Conservation (phyloP, 2,329 filamentous ascomycete species). For the Grosmannia serpens region DNA sequence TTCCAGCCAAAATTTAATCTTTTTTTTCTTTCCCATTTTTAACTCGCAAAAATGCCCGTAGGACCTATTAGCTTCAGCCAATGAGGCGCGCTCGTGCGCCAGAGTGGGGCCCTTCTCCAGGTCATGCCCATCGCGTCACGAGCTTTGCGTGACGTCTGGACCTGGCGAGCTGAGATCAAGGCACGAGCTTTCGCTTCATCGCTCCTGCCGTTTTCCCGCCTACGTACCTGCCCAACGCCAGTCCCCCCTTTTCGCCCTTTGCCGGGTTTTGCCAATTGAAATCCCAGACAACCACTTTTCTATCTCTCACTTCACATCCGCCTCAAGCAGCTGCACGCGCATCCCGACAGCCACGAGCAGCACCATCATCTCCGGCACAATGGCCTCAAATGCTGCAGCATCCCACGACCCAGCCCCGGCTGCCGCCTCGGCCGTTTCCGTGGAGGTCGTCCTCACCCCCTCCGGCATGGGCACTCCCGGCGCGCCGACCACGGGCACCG, state of each 20-base stretch:
- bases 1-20: too few species aligned
- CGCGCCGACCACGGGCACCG: conserved; percentile 17
- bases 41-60: too few species aligned
- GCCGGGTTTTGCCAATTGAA: neutral
- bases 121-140: conserved; percentile 8
- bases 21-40: too few species aligned
- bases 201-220: neutral
- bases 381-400: conserved; percentile 9
- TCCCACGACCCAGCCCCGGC: neutral
- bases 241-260: neutral
- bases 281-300: neutral
- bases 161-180: neutral
- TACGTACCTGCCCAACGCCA: neutral
- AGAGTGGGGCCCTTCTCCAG: neutral
- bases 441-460: conserved; percentile 1
- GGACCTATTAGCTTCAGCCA: neutral
- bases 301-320: neutral
- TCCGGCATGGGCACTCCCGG: conserved; percentile 17
- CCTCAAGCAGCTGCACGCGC: neutral
- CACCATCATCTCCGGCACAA: neutral
- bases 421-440: conserved; percentile 7
- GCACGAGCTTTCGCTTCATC: neutral
- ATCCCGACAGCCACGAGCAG: neutral
- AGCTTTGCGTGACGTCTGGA: conserved; percentile 4
- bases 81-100: conserved; percentile 6